Evolutionary conservation across 176 grass and related monocot genomes (phyloP).

Genomic region (Dactylis glomerata): DNA sequence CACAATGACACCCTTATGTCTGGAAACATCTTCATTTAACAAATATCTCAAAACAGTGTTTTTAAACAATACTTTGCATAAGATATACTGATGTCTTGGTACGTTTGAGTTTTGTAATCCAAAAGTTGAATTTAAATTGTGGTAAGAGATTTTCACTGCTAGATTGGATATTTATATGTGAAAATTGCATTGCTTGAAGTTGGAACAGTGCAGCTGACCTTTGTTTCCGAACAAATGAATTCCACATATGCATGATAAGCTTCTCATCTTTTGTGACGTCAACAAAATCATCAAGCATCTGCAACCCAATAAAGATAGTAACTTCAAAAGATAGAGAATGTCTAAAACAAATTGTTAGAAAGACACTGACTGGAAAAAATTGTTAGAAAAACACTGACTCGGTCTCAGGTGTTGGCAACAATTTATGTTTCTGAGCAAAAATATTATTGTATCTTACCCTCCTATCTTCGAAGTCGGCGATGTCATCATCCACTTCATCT

Average conservation of each 20-base stretch:
- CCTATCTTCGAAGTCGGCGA: slow-evolving; percentile 92
- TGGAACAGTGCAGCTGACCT: slow-evolving; percentile 45
- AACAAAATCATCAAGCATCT: slow-evolving; percentile 99
- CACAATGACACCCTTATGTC: background rate
- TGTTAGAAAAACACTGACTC: background rate
- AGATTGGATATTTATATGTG: background rate
- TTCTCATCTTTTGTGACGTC: slow-evolving; percentile 98
- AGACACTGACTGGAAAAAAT: background rate
- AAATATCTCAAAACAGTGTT: background rate
- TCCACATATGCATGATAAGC: slow-evolving; percentile 98
- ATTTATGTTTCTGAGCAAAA: background rate
- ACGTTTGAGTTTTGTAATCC: background rate
- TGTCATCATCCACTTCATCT: slow-evolving; percentile 96
- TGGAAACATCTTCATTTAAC: slow-evolving; percentile 2
- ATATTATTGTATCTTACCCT: slow-evolving; percentile 59
- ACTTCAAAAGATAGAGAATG: slow-evolving; percentile 7
- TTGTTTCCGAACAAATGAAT: slow-evolving; percentile 98
- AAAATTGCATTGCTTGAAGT: background rate
- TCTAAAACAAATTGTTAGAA: slow-evolving; percentile 1
- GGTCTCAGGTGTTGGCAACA: background rate
- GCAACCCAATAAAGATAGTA: slow-evolving; percentile 5
- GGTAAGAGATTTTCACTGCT: background rate
- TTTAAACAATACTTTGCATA: background rate
- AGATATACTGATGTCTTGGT: background rate
- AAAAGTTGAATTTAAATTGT: background rate